Evolutionary conservation across 163 green algal species (phyloP), one percentile per base, ranked within the genome.

Genomic region (Scenedesmus sp.): DNA sequence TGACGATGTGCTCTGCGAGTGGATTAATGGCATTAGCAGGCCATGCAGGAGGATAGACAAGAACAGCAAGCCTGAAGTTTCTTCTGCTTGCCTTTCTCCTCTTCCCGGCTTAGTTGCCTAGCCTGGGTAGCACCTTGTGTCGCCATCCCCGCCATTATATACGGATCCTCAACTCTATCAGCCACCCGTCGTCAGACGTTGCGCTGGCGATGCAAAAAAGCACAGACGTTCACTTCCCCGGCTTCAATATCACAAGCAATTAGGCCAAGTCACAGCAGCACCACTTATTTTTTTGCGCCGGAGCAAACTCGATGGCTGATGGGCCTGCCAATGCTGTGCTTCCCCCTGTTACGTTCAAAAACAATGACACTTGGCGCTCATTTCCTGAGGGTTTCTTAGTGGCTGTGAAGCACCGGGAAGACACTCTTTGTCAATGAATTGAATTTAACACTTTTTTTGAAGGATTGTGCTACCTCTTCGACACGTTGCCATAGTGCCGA

Each of bases 81-180:
- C 30, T 88, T 5, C 40, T 88, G 83, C 87, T 65, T 73, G 44
- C 85, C 85, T 73, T 90, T 90, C 72, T 90, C 85, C 46, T 90
- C 85, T 5, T 90, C 85, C 3, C 85, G 70, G 6, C 15, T 79
- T 9, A 90, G 37, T 49, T 42, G 85, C 56, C 85, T 76, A 30
- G 22, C 78, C 72, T 90, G 85, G 26, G 85, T 90, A 72, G n/a
- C 61, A 7, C 44, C 70, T 33, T 90, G 85, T 5, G 85, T 46
- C 43, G 85, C 68, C 85, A 90, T 90, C 30, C 10, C 35, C 24
- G 65, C 65, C 30, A 40, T 76, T 4, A 20, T 22, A 10, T 40
- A 3, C 40, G 30, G 65, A 76, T 76, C 30, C 26, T 33, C 26
- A 22, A 12, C 37, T 22, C 5, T 5, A 24, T 16, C 65, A 30